A percentile compares a stretch with the other conserved stretches of the same genome.
phyloP scores from a whole-genome alignment of 805 yeast genomes.

The Metschnikowia rubicola region DNA sequence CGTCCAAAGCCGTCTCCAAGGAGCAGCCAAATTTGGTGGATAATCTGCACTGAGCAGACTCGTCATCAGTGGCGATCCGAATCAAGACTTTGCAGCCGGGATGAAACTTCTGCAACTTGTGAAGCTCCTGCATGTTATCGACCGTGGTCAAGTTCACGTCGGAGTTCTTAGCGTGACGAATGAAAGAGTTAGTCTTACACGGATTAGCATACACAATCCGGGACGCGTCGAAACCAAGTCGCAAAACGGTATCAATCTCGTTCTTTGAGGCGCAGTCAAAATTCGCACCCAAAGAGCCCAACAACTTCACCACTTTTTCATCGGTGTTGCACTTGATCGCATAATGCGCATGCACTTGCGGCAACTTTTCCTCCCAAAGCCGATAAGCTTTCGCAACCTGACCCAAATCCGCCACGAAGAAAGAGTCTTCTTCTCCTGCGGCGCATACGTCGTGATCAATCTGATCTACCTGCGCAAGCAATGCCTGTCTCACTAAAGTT shows the following conservation, averaged over 20 bases:
- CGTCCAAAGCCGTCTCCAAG: conserved; percentile 45
- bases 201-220: conserved; percentile 91
- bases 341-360: conserved; percentile 80
- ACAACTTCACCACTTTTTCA: conserved; percentile 48
- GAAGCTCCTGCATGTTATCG: conserved; percentile 82
- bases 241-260: conserved; percentile 69
- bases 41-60: conserved; percentile 78
- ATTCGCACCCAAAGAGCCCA: conserved; percentile 63
- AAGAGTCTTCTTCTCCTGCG: conserved; percentile 81
- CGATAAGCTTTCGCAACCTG: conserved; percentile 57
- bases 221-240: conserved; percentile 58
- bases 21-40: conserved; percentile 89
- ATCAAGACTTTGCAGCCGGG: conserved; percentile 70
- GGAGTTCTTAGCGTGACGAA: conserved; percentile 61
- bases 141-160: conserved; percentile 76
- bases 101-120: conserved; percentile 64
- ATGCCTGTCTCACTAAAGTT: conserved; percentile 24
- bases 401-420: conserved; percentile 83
- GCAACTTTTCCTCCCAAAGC: conserved; percentile 65
- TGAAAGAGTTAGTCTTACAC: conserved; percentile 80
- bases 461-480: conserved; percentile 35
- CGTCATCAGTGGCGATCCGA: conserved; percentile 87
- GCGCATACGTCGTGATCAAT: conserved; percentile 58
- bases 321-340: conserved; percentile 95
- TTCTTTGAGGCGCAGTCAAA: conserved; percentile 92